A percentile compares a stretch with the other conserved stretches of the same genome.
Conservation (phyloP, 257 asterid species). For the Solanum pinnatisectum region DNA sequence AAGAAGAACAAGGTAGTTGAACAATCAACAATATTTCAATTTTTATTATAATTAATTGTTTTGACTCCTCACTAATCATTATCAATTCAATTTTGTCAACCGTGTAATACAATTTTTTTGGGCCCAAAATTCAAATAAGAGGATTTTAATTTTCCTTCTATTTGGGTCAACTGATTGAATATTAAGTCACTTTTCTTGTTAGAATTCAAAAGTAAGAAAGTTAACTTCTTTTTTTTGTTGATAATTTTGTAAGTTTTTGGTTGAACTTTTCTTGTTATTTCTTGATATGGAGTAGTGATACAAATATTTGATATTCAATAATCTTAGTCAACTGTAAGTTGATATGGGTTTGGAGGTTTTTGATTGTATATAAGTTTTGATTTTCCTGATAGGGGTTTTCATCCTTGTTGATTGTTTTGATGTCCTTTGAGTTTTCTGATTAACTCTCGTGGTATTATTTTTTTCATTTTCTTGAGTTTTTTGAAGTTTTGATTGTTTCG, state of each 20-base stretch:
- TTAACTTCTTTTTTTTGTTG: not conserved
- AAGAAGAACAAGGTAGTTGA: not conserved
- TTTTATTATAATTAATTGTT: not conserved
- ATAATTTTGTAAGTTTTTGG: not conserved
- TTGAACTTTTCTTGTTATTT: not conserved
- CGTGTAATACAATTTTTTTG: not conserved
- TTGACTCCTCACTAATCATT: not conserved
- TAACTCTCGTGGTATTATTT: not conserved
- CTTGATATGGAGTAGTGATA: not conserved
- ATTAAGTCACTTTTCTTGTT: not conserved
- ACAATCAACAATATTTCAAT: not conserved
- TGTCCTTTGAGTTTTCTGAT: not conserved
- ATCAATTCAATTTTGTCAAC: not conserved
- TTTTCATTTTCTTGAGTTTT: not conserved
- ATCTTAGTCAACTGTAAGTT: not conserved
- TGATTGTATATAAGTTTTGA: not conserved
- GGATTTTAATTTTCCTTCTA: not conserved
- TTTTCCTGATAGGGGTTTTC: not conserved
- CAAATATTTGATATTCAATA: not conserved
- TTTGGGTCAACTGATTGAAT: not conserved
- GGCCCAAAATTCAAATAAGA: not conserved
- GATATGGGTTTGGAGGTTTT: not conserved
- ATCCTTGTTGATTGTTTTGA: not conserved
- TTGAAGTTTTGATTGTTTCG: not conserved
- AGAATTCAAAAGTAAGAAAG: not conserved